Evolutionary conservation across 1,284 basidiomycete species (phyloP).

Genomic region (Puccinia novopanici): DNA sequence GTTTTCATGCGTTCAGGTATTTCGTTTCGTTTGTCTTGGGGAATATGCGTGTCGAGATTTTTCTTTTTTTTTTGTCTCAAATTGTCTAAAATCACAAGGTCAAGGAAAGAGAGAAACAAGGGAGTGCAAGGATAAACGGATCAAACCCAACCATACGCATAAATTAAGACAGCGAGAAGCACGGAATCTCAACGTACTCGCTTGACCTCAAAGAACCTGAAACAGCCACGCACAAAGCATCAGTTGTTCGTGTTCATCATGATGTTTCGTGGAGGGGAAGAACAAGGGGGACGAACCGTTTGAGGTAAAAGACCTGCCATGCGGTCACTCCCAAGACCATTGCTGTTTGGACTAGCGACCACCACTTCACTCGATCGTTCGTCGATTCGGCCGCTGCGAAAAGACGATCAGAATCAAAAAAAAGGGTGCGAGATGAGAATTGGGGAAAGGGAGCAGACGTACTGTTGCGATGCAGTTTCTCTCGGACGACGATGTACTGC

Average conservation of each 20-base stretch:
- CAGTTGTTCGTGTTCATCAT: background rate
- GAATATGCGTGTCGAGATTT: too few species aligned
- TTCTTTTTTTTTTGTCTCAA: too few species aligned
- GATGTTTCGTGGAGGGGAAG: conserved; percentile 12
- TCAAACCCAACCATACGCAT: too few species aligned
- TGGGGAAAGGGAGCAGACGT: conserved; percentile 51
- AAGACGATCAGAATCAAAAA: background rate
- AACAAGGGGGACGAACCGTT: conserved; percentile 65
- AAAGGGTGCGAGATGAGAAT: too few species aligned
- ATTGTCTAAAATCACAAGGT: too few species aligned
- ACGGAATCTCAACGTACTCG: conserved; percentile 66
- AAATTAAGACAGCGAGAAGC: background rate
- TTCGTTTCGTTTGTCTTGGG: too few species aligned
- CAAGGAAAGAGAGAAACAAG: too few species aligned
- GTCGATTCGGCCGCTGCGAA: conserved; percentile 61
- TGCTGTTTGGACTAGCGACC: conserved; percentile 86
- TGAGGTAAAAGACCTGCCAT: conserved; percentile 98
- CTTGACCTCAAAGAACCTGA: conserved; percentile 93
- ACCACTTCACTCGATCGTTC: conserved; percentile 97
- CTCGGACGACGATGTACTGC: conserved; percentile 94
- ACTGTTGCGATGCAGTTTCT: conserved; percentile 87
- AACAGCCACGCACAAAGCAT: conserved; percentile 16
- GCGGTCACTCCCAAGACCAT: conserved; percentile 86
- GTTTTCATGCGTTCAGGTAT: too few species aligned
- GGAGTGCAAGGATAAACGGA: too few species aligned